phyloP scores from a whole-genome alignment of 2,329 filamentous ascomycete species.

The Xylariales sp. region DNA sequence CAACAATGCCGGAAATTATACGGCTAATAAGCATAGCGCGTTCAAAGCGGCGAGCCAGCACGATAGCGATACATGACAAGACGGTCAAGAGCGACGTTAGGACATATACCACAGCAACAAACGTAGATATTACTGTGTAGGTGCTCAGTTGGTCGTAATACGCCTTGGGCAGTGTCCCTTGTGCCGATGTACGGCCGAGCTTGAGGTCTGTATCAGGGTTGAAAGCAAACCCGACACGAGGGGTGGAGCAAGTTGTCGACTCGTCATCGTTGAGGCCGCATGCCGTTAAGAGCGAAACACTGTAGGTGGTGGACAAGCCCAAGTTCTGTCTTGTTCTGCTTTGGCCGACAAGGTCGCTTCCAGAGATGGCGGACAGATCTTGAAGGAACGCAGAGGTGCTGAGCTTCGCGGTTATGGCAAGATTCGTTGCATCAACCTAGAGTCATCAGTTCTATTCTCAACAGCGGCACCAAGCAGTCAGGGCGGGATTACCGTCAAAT shows the following conservation, averaged over 20 bases:
- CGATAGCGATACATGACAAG: slow-evolving; percentile 41
- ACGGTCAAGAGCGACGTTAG: slow-evolving; percentile 42
- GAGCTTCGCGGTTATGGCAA: slow-evolving; percentile 50
- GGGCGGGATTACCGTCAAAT: slow-evolving; percentile 48
- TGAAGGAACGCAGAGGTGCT: slow-evolving; percentile 48
- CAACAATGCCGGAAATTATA: slow-evolving; percentile 41
- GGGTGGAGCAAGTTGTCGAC: slow-evolving; percentile 44
- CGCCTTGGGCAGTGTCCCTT: slow-evolving; percentile 34
- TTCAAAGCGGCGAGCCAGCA: slow-evolving; percentile 38
- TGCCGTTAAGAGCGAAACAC: slow-evolving; percentile 50
- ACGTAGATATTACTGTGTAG: slow-evolving; percentile 46
- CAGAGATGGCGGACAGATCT: slow-evolving; percentile 50
- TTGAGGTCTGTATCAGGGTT: slow-evolving; percentile 49
- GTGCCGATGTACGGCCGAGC: slow-evolving; percentile 44
- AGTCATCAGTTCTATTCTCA: slow-evolving; percentile 13
- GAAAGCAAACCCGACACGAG: slow-evolving; percentile 49
- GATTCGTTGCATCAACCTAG: slow-evolving; percentile 48
- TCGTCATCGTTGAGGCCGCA: slow-evolving; percentile 46
- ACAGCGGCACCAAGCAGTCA: neutral
- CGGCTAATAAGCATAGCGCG: slow-evolving; percentile 35
- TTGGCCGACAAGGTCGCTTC: slow-evolving; percentile 50
- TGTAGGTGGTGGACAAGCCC: slow-evolving; percentile 48
- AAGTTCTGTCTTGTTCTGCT: slow-evolving; percentile 45
- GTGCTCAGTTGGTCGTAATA: slow-evolving; percentile 44
- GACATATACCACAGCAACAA: slow-evolving; percentile 49